Conservation (phyloP, 257 asterid genomes). For the Solanum peruvianum region DNA sequence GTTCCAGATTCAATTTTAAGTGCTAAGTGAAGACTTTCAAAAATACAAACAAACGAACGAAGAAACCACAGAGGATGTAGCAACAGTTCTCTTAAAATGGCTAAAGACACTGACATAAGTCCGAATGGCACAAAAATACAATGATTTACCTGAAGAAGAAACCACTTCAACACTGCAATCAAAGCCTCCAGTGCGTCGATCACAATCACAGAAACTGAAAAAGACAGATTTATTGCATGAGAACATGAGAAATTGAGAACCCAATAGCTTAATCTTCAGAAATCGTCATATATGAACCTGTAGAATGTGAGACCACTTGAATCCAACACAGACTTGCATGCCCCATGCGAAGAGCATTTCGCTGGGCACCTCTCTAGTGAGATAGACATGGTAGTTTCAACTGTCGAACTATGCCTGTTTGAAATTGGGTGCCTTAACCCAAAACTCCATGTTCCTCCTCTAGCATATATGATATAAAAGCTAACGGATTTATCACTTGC, state of each 20-base stretch:
- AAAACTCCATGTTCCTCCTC: slow-evolving; percentile 81
- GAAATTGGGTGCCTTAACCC: slow-evolving; percentile 59
- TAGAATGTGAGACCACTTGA: slow-evolving; percentile 61
- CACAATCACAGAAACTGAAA: slow-evolving; percentile 77
- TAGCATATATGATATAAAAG: slow-evolving; percentile 58
- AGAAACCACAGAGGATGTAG: neutral
- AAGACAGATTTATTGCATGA: slow-evolving; percentile 2
- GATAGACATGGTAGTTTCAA: slow-evolving; percentile 45
- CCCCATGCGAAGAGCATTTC: slow-evolving; percentile 76
- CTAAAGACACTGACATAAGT: neutral
- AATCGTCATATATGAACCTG: slow-evolving; percentile 36
- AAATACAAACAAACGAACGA: neutral
- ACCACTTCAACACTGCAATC: slow-evolving; percentile 87
- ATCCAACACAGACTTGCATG: slow-evolving; percentile 57
- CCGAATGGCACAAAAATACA: neutral
- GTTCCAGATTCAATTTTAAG: neutral
- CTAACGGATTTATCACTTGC: slow-evolving; percentile 40
- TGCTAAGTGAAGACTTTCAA: neutral
- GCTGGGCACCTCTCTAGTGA: slow-evolving; percentile 84
- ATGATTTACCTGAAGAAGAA: slow-evolving; percentile 50
- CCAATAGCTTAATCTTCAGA: neutral
- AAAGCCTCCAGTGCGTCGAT: slow-evolving; percentile 86
- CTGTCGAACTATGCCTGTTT: slow-evolving; percentile 4
- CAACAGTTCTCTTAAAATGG: neutral
- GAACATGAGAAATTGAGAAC: neutral